Base-by-base conservation (phyloP, 495 filamentous ascomycete genomes). In the Sphaerosporella brunnea region DNA sequence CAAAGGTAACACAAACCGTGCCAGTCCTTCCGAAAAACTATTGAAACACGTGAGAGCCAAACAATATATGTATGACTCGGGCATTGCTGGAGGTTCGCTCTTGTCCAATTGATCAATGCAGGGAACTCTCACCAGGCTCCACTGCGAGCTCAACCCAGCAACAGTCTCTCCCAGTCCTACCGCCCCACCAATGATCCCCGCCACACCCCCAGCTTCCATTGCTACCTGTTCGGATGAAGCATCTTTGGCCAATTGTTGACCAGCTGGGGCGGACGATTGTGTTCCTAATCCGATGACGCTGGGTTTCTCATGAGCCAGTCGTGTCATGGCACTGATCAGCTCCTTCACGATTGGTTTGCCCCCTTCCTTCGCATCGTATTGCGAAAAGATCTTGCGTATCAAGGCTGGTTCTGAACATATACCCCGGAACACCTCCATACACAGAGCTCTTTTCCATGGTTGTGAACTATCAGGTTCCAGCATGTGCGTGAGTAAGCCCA, bases 41-140 rank as follows among this genome's bases (percentile, higher is more conserved):
- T 79, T 84, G 45, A 97, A 77, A 62, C 92, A 96, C 1, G 80
- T 80, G 11, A 97, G 68, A 4, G 84, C 83, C 13, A 97, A 70
- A 54, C 79, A 80, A 63, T 97, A 94, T 23, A 94, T 73, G 56
- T 97, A 97, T 0, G 92, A 92, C 43, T 94, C 86, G 1, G 90
- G 90, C 34, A 90, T 72, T 7, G 63, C 46, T 2, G 88, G 84
- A 3, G 90, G 71, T 25, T 96, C 88, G 2, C 75, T 69, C 61
- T 97, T 97, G 65, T 97, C 90, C 9, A 96, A 73, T 41, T 93
- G 80, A 48, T 97, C 90, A 32, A 96, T 80, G 60, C 86, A 96
- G 20, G 87, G 78, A 16, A 83, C 84, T 45, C 84, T 71, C 54
- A 92, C 74, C 18, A 79, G 70, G 66, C 92, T 96, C 87, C 85